Evolutionary conservation across 2,329 filamentous ascomycete genomes (phyloP).

Genomic region (Colletotrichum scovillei): DNA sequence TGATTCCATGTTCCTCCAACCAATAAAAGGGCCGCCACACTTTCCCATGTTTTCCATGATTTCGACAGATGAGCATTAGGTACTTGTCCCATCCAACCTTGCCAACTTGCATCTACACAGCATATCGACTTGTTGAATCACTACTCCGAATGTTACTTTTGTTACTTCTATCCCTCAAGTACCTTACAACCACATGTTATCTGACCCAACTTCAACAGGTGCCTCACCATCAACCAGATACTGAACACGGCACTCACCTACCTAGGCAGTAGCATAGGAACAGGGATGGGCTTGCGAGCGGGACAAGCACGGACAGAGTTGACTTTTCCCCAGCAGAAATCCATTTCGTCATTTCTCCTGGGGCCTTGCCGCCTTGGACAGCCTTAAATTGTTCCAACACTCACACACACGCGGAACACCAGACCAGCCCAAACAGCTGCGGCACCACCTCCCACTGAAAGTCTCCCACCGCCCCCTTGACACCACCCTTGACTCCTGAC

Average conservation of each 20-base stretch:
- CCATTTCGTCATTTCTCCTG: slow-evolving; percentile 29
- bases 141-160: too few species aligned
- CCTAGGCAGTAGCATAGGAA: not conserved
- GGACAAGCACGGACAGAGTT: not conserved
- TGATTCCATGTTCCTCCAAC: not conserved
- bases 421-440: not conserved
- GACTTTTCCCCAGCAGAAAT: not conserved
- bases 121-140: too few species aligned
- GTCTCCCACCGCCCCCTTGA: not conserved
- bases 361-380: not conserved
- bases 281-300: not conserved
- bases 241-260: not conserved
- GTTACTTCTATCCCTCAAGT: too few species aligned
- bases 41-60: not conserved
- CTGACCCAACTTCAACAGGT: too few species aligned
- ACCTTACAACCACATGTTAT: too few species aligned
- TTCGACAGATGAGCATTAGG: not conserved
- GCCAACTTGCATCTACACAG: not conserved
- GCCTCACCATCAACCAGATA: too few species aligned
- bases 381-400: not conserved
- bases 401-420: not conserved
- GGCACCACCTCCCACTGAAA: not conserved
- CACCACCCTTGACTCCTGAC: too few species aligned
- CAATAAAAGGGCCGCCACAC: not conserved
- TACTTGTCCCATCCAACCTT: not conserved